Percentiles rank a stretch among this genome's conserved stretches.
These are phyloP conservation scores for Trichothecium roseum DNA, from an alignment of 2,329 filamentous ascomycete species.

Conservation along the genomic window DNA sequence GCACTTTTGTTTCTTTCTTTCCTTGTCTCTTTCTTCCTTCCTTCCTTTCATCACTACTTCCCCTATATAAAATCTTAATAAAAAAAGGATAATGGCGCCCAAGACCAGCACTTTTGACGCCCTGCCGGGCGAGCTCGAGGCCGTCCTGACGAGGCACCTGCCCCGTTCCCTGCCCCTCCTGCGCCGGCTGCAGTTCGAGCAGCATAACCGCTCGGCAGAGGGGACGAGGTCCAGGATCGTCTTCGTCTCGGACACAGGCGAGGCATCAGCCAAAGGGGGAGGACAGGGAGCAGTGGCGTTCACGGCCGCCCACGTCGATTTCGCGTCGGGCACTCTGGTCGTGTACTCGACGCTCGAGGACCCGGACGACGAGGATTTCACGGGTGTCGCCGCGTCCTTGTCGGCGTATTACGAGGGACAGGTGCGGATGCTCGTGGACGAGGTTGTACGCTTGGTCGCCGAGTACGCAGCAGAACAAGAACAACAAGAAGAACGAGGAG, in stretches of 20 bases:
- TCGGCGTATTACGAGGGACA: conserved; percentile 19
- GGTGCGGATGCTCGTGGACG: conserved; percentile 15
- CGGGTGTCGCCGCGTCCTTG: conserved; percentile 4
- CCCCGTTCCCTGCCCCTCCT: conserved; percentile 51
- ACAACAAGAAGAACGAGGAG: no score
- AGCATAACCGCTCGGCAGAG: no score
- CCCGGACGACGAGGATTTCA: conserved; percentile 1
- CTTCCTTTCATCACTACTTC: no score
- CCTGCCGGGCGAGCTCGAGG: conserved; percentile 25
- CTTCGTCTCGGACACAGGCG: no score
- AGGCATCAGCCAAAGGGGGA: no score
- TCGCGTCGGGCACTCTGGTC: conserved; percentile 54
- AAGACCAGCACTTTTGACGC: no score
- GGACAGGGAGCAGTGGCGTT: conserved; percentile 22
- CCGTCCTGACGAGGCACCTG: conserved; percentile 36
- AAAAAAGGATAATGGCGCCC: no score
- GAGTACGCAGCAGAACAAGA: no score
- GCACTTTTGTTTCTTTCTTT: no score
- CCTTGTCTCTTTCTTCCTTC: no score
- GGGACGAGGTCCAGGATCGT: conserved; percentile 33
- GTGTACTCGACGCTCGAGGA: conserved; percentile 46
- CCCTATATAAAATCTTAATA: no score
- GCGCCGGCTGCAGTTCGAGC: conserved; percentile 51
- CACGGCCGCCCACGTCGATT: conserved; percentile 50
- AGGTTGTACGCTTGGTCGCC: conserved; percentile 11